Evolutionary conservation across 2,329 filamentous ascomycete species (phyloP).

Genomic region (Calonectria fujianensis): DNA sequence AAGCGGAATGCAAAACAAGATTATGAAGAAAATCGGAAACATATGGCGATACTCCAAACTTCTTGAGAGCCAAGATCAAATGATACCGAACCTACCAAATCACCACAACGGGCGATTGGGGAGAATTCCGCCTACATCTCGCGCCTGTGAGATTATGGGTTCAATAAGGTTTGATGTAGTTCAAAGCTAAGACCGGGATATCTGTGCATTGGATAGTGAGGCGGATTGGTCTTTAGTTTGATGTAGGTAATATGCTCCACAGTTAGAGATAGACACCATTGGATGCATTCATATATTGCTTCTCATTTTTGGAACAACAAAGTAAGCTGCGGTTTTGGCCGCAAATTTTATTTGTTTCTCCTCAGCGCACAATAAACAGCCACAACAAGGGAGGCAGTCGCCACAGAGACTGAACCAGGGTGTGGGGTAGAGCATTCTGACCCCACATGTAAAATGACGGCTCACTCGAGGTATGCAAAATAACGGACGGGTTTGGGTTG

Average conservation of each 20-base stretch:
- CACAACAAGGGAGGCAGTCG: neutral
- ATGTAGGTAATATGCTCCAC: no score
- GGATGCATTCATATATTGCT: neutral
- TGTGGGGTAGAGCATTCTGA: neutral
- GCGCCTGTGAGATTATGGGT: neutral
- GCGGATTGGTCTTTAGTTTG: neutral
- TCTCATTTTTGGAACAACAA: neutral
- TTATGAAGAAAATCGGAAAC: neutral
- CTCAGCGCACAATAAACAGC: neutral
- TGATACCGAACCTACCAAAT: neutral
- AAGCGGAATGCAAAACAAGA: neutral
- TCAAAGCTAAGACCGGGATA: neutral
- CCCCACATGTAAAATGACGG: neutral
- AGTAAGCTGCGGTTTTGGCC: neutral
- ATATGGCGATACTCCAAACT: rapidly evolving
- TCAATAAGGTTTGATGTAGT: neutral
- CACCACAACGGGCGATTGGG: neutral
- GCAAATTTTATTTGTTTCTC: neutral
- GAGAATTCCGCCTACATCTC: neutral
- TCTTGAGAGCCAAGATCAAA: neutral
- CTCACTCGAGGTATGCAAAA: neutral
- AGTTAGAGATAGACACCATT: neutral
- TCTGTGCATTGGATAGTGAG: neutral
- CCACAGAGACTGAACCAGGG: no score
- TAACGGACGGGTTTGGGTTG: neutral